phyloP scores from a whole-genome alignment of 2,329 filamentous ascomycete genomes.

The Cladorrhinum sp. region DNA sequence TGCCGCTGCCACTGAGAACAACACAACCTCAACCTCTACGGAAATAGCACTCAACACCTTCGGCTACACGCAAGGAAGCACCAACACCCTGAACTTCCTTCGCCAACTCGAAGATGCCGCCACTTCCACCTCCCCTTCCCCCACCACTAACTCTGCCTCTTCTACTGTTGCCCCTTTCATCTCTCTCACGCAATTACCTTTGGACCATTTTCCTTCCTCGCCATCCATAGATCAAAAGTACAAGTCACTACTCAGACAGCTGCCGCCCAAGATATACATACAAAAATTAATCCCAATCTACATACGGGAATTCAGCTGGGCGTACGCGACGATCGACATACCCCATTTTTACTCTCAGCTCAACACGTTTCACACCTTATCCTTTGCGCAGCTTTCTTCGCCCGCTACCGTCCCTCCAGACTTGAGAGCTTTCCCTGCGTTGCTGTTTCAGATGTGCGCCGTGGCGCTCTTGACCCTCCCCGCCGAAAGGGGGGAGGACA shows the following conservation, averaged over 20 bases:
- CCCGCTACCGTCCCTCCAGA: slow-evolving; percentile 51
- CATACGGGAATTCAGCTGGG: slow-evolving; percentile 58
- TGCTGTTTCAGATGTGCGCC: slow-evolving; percentile 59
- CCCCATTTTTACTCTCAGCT: slow-evolving; percentile 51
- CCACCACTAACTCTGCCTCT: background rate
- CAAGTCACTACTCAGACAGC: slow-evolving; percentile 55
- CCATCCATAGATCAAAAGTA: slow-evolving; percentile 42
- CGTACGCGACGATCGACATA: slow-evolving; percentile 56
- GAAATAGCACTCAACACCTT: slow-evolving; percentile 7
- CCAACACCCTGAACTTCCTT: slow-evolving; percentile 18
- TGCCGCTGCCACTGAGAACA: background rate
- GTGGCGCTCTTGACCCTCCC: slow-evolving; percentile 53
- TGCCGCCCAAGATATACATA: slow-evolving; percentile 53
- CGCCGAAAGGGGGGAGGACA: slow-evolving; percentile 43
- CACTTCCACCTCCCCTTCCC: background rate
- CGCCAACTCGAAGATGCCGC: slow-evolving; percentile 1
- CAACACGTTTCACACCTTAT: slow-evolving; percentile 52
- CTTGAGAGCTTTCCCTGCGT: slow-evolving; percentile 55
- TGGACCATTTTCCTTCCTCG: slow-evolving; percentile 18
- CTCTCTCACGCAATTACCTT: too few relatives aligned
- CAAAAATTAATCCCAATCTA: slow-evolving; percentile 54
- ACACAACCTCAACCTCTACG: background rate
- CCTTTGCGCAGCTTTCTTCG: slow-evolving; percentile 50
- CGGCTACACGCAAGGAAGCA: slow-evolving; percentile 12
- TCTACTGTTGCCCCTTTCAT: too few relatives aligned